phyloP scores from a whole-genome alignment of 1,139 yeast genomes.

The Groenewaldozyma auringiensis region DNA sequence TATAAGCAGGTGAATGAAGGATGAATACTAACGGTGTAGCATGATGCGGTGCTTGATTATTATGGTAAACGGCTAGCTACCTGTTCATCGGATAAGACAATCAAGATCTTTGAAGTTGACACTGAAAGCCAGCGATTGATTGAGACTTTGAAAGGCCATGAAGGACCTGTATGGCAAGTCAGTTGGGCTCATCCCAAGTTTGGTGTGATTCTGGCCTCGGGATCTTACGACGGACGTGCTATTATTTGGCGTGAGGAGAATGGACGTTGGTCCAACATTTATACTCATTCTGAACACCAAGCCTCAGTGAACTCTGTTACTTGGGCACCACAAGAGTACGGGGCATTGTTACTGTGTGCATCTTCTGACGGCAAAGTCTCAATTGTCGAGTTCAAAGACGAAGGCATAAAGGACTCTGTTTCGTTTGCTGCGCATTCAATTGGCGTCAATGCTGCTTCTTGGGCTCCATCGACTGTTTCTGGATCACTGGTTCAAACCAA shows the following conservation, averaged over 20 bases:
- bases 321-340: slow-evolving; percentile 98
- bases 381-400: slow-evolving; percentile 84
- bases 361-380: slow-evolving; percentile 92
- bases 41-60: slow-evolving; percentile 94
- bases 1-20: not conserved
- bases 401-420: slow-evolving; percentile 66
- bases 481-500: slow-evolving; percentile 32
- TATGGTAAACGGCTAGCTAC: slow-evolving; percentile 94
- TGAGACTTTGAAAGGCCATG: slow-evolving; percentile 82
- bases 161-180: slow-evolving; percentile 99
- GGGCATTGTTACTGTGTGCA: slow-evolving; percentile 83
- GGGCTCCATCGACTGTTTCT: slow-evolving; percentile 70
- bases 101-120: slow-evolving; percentile 85
- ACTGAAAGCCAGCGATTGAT: slow-evolving; percentile 63
- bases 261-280: slow-evolving; percentile 81
- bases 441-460: slow-evolving; percentile 89
- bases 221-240: slow-evolving; percentile 92
- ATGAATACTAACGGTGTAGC: slow-evolving; percentile 30
- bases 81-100: slow-evolving; percentile 89
- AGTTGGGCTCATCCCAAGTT: slow-evolving; percentile 99
- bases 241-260: slow-evolving; percentile 93
- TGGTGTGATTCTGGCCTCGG: slow-evolving; percentile 88
- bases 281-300: slow-evolving; percentile 81
- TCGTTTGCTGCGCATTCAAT: slow-evolving; percentile 78
- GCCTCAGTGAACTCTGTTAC: slow-evolving; percentile 91